Base-by-base conservation (phyloP, 1,284 basidiomycete species). In the Cryptococcus sp. region DNA sequence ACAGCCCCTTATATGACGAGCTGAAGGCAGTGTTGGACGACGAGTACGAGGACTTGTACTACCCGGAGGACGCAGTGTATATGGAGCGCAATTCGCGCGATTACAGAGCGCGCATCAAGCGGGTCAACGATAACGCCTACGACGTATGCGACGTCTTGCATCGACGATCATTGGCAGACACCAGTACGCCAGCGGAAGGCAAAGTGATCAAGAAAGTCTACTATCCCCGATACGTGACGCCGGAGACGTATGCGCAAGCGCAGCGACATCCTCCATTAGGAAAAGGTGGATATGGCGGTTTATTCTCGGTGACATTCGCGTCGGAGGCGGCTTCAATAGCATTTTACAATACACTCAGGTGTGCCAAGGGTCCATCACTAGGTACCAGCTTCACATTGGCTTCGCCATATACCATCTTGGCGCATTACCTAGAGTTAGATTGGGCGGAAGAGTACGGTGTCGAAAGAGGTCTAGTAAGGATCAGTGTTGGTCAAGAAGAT, bases 51-150 rank as follows among this genome's bases (percentile, higher is more conserved):
- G 95, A 99, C 73, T 82, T 82, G 25, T 96, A 91, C 79, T 98
- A 89, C 72, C 84, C 86, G 70, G 91, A 95, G 77, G 96, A 99
- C 73, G 92, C 92, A 38, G 86, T 98, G 54, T 97, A 89, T 81
- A 90, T 99, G 88, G 95, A 99, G 77, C 89, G 95, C 66, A 99
- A 99, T 79, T 96, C 93, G 20, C 90, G 95, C 52, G 88, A 97
- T 79, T 97, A 97, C 81, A 81, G 84, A 52, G 81, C 81, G 10
- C 89, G 95, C 55, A 85, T 94, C 64, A 82, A 82, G 57, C 77
- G 82, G 55, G 92, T 97, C 76, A 91, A 99, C 77, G 76, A 79
- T 52, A 98, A 96, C 75, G 84, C 95, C 2, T 87, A 90, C 72
- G 85, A 85, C 27, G 81, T 96, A 49, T 94, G 91, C 70, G 86